Percentiles rank a stretch among this genome's conserved stretches.
Conservation (phyloP, 129 eudicot species). For the Chrysanthemum makinoi region DNA sequence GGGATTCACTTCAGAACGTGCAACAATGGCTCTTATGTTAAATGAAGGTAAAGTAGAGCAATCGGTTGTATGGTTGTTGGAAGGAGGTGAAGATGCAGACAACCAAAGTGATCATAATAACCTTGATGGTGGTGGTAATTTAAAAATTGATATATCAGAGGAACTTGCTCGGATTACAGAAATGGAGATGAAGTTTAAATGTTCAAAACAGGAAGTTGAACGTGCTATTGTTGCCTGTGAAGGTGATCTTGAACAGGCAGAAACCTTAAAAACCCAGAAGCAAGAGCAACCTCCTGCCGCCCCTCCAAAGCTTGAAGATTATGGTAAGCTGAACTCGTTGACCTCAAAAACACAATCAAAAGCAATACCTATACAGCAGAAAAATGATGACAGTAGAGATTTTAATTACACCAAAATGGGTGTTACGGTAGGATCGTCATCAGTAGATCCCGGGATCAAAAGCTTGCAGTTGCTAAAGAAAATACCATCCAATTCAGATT, state of each 20-base stretch:
- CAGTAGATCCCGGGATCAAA: slow-evolving; percentile 38
- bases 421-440: slow-evolving; percentile 29
- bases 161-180: slow-evolving; percentile 62
- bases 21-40: slow-evolving; percentile 75
- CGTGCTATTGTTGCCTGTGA: slow-evolving; percentile 64
- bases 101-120: slow-evolving; percentile 37
- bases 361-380: slow-evolving; percentile 37
- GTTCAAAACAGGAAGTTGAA: slow-evolving; percentile 72
- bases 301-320: slow-evolving; percentile 54
- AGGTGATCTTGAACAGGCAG: slow-evolving; percentile 75
- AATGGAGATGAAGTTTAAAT: slow-evolving; percentile 56
- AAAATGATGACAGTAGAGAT: slow-evolving; percentile 46
- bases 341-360: slow-evolving; percentile 38
- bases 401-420: slow-evolving; percentile 52
- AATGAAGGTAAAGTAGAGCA: slow-evolving; percentile 77
- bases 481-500: slow-evolving; percentile 41
- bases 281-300: slow-evolving; percentile 51
- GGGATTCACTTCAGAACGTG: slow-evolving; percentile 64
- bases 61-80: slow-evolving; percentile 69
- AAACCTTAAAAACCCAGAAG: slow-evolving; percentile 55
- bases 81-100: slow-evolving; percentile 59
- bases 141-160: slow-evolving; percentile 75
- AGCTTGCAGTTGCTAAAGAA: slow-evolving; percentile 41
- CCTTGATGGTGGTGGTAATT: slow-evolving; percentile 46
- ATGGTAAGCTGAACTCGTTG: slow-evolving; percentile 34